Evolutionary conservation across 2,329 filamentous ascomycete species (phyloP), one percentile per base, ranked within the genome.

Genomic region (Penicillium griseofulvum): DNA sequence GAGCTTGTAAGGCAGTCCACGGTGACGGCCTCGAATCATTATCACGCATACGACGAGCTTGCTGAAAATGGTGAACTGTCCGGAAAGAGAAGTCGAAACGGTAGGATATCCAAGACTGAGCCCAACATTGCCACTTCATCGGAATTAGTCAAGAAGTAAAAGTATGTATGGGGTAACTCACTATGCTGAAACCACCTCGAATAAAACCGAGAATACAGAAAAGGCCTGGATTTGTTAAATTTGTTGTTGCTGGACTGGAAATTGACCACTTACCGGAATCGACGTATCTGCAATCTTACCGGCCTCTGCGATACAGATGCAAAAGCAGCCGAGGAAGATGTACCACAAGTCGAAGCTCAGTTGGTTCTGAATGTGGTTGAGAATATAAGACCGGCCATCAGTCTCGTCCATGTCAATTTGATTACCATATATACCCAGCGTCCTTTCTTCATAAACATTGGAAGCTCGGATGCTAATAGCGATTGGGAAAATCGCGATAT

Each of bases 401-500:
- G 46, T 57, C 45, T 72, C 68, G 22, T 71, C 62, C 1, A 62
- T 51, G 22, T 61, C 51, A 0, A 17, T 29, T 3, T 75, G 68
- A n/a, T 72, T 65, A 11, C 73, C 70, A 63, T 82, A 85, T 17
- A 84, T 73, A 0, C 85, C 86, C 0, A 89, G 74, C 0, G 82
- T 83, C 2, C 81, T 77, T 62, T 89, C 86, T 64, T 89, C 87
- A 64, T 89, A 89, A 5, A 86, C 82, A 65, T 89, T 89, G 31
- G 85, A 79, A 73, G 49, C 78, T 49, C 93, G 89, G 59, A 97
- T 88, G 8, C 89, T 93, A 65, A 97, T 96, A 67, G 93, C 93
- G 63, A 97, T 95, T 3, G 93, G 93, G 62, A 95, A 95, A 54
- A 96, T 88, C 48, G 91, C 95, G 61, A 97, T 96, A 74, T 97